phyloP scores from a whole-genome alignment of 2,329 filamentous ascomycete genomes.

The Aspergillus novoparasiticus region DNA sequence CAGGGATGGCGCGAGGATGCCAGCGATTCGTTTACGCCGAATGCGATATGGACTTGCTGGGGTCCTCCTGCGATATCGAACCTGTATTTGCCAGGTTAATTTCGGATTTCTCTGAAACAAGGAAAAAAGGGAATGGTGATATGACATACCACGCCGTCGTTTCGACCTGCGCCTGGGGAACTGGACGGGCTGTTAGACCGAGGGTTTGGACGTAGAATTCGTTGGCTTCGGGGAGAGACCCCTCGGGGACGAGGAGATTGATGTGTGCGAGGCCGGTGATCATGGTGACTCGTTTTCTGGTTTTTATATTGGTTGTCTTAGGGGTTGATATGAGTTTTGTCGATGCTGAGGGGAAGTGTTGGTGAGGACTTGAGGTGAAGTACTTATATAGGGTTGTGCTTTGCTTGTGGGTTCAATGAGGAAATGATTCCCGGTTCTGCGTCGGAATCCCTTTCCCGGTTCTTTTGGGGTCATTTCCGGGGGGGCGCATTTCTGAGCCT shows the following conservation, averaged over 20 bases:
- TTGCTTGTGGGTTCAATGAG: neutral
- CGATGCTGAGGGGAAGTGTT: neutral
- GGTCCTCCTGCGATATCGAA: slow-evolving; percentile 59
- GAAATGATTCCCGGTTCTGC: neutral
- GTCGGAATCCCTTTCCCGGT: slow-evolving; percentile 1
- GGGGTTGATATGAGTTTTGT: neutral
- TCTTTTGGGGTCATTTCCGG: neutral
- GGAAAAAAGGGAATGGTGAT: neutral
- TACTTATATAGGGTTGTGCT: neutral
- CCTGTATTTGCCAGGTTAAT: slow-evolving; percentile 24
- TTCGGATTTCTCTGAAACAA: slow-evolving; percentile 15
- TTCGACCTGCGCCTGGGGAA: slow-evolving; percentile 55
- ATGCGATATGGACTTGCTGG: slow-evolving; percentile 60
- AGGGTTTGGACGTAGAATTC: slow-evolving; percentile 61
- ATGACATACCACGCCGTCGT: slow-evolving; percentile 56
- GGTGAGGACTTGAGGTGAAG: neutral
- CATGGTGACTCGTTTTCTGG: slow-evolving; percentile 31
- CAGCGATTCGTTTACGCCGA: slow-evolving; percentile 43
- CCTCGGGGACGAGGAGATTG: slow-evolving; percentile 60
- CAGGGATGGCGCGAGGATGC: slow-evolving; percentile 59
- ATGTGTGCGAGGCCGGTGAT: slow-evolving; percentile 60
- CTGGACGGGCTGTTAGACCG: slow-evolving; percentile 55
- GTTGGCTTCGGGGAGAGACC: slow-evolving; percentile 54
- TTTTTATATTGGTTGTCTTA: neutral
- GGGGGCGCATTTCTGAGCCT: neutral